Conservation (phyloP, 2,329 filamentous ascomycete species). For the Pseudopithomyces maydicus region DNA sequence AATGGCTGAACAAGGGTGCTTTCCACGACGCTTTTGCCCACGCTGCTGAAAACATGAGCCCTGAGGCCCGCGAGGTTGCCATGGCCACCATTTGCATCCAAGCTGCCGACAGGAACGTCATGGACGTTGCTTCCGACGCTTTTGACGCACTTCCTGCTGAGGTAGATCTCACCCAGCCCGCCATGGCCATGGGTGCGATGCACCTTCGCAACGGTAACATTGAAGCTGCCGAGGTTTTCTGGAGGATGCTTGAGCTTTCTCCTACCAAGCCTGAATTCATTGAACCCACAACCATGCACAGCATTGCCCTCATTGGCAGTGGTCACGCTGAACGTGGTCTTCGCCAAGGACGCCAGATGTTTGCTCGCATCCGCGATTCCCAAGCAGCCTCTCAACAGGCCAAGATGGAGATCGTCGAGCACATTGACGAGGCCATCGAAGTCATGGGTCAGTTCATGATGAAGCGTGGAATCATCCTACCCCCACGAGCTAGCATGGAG, state of each 20-base stretch:
- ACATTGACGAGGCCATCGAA: slow-evolving; percentile 85
- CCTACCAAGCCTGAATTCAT: slow-evolving; percentile 72
- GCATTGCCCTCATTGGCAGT: slow-evolving; percentile 83
- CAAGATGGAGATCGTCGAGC: slow-evolving; percentile 67
- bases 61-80: slow-evolving; percentile 62
- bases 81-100: slow-evolving; percentile 75
- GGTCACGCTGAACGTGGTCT: slow-evolving; percentile 84
- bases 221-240: slow-evolving; percentile 76
- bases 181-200: slow-evolving; percentile 84
- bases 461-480: slow-evolving; percentile 57
- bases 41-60: slow-evolving; percentile 67
- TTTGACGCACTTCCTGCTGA: slow-evolving; percentile 57
- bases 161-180: slow-evolving; percentile 55
- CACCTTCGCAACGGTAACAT: slow-evolving; percentile 84
- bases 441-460: slow-evolving; percentile 66
- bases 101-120: slow-evolving; percentile 80
- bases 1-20: slow-evolving; percentile 72
- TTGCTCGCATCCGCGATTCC: slow-evolving; percentile 75
- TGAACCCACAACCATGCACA: slow-evolving; percentile 89
- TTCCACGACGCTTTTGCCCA: slow-evolving; percentile 76
- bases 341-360: slow-evolving; percentile 81
- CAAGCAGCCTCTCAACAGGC: slow-evolving; percentile 54
- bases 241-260: slow-evolving; percentile 71
- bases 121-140: slow-evolving; percentile 66
- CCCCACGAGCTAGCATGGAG: slow-evolving; percentile 61